A percentile compares a stretch with the other conserved stretches of the same genome.
Conservation (phyloP, 202 grass and related monocot species). For the Zoysia matrella region DNA sequence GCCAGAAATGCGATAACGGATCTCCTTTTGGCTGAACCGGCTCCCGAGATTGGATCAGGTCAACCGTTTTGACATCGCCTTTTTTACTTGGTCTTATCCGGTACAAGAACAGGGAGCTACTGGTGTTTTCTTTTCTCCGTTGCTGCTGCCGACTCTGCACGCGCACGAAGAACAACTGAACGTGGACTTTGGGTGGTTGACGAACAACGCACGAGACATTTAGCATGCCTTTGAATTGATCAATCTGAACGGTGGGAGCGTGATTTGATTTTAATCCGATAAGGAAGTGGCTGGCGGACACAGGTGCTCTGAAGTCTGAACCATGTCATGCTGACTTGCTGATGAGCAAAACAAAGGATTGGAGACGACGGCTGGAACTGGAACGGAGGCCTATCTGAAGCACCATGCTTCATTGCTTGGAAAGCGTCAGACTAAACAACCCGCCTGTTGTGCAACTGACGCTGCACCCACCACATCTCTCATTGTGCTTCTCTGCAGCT, state of each 20-base stretch:
- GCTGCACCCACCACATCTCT: slow-evolving; percentile 33
- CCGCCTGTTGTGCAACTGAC: slow-evolving; percentile 26
- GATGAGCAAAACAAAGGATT: neutral
- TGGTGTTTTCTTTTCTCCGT: no score
- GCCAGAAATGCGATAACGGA: slow-evolving; percentile 11
- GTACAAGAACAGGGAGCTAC: neutral
- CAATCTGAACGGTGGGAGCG: neutral
- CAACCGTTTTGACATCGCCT: slow-evolving; percentile 34
- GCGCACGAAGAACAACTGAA: neutral
- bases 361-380: neutral
- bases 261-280: slow-evolving; percentile 16
- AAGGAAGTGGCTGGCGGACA: neutral
- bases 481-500: slow-evolving; percentile 15
- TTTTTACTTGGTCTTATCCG: slow-evolving; percentile 3
- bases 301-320: slow-evolving; percentile 7
- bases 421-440: slow-evolving; percentile 22
- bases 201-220: slow-evolving; percentile 7
- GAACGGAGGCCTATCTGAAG: neutral
- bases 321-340: neutral
- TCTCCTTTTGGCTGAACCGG: slow-evolving; percentile 42
- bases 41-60: slow-evolving; percentile 25
- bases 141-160: no score
- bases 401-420: neutral
- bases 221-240: neutral
- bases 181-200: slow-evolving; percentile 10